Evolutionary conservation across 1,284 basidiomycete species (phyloP).

Genomic region (Tilletia setariae): DNA sequence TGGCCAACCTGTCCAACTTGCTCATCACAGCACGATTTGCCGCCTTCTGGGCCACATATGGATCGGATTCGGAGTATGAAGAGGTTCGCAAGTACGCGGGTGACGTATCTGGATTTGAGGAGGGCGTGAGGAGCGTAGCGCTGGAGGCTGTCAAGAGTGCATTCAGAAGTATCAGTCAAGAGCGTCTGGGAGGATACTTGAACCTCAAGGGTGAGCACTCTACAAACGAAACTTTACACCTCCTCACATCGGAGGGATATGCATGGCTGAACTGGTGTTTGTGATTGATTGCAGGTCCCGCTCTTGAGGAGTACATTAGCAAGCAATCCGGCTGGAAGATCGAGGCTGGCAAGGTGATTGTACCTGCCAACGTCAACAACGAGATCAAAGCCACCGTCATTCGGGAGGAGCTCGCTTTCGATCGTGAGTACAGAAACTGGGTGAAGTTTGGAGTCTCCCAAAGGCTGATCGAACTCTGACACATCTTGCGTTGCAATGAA

Average conservation of each 20-base stretch:
- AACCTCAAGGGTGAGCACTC: constrained; percentile 68
- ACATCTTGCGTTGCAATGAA: constrained; percentile 16
- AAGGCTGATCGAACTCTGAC: too few relatives aligned
- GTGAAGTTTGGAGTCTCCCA: too few relatives aligned
- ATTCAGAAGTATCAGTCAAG: constrained; percentile 70
- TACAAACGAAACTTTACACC: too few relatives aligned
- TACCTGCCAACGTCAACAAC: constrained; percentile 66
- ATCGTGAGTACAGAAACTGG: constrained; percentile 64
- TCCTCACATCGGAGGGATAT: neutral
- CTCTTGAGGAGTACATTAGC: constrained; percentile 65
- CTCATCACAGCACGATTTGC: constrained; percentile 85
- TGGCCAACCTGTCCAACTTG: constrained; percentile 71
- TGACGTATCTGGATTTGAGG: constrained; percentile 75
- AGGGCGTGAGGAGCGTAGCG: constrained; percentile 71
- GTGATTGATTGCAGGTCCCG: constrained; percentile 56
- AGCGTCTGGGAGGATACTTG: constrained; percentile 70
- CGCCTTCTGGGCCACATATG: constrained; percentile 70
- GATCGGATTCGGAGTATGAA: constrained; percentile 58
- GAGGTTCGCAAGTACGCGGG: constrained; percentile 79
- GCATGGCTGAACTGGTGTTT: constrained; percentile 5
- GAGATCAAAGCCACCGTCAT: constrained; percentile 90
- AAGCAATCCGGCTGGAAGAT: constrained; percentile 72
- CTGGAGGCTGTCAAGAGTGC: constrained; percentile 73
- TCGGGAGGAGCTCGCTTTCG: constrained; percentile 81
- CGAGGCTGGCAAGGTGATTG: constrained; percentile 66